Percentiles rank a stretch among this genome's conserved stretches.
Conservation (phyloP, 176 grass and related monocot species). For the Stipa capillata region DNA sequence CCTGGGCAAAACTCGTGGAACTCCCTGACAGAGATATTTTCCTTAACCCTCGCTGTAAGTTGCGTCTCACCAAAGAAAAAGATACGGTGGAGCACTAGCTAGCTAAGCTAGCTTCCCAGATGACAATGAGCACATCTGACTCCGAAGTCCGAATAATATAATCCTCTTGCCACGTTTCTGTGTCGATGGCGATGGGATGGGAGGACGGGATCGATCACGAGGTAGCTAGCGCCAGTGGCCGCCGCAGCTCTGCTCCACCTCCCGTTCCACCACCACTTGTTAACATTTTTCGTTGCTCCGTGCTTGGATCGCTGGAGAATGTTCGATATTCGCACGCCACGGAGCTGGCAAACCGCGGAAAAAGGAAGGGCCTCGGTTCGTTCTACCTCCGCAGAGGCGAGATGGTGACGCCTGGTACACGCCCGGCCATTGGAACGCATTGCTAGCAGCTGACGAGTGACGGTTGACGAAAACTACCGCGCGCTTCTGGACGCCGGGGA, state of each 20-base stretch:
- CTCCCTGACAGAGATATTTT: neutral
- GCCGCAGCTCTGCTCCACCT: constrained; percentile 6
- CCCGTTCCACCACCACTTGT: neutral
- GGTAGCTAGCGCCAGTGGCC: neutral
- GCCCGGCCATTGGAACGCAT: neutral
- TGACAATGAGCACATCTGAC: neutral
- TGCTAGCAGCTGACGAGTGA: no score
- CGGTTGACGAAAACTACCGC: no score
- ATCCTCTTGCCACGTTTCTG: neutral
- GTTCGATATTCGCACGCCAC: neutral
- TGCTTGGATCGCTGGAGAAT: neutral
- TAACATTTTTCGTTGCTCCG: neutral
- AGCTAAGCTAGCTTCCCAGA: neutral
- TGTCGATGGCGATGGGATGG: no score
- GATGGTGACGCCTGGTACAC: neutral
- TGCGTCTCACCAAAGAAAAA: neutral
- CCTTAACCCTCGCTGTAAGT: neutral
- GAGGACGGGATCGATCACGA: neutral
- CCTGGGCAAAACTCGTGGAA: no score
- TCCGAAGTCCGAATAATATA: neutral
- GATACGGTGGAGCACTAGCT: neutral
- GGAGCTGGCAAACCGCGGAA: no score
- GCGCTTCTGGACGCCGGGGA: no score
- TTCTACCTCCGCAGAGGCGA: no score
- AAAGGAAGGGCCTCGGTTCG: no score